phyloP scores from a whole-genome alignment of 2,329 filamentous ascomycete species.

The Cladophialophora psammophila region DNA sequence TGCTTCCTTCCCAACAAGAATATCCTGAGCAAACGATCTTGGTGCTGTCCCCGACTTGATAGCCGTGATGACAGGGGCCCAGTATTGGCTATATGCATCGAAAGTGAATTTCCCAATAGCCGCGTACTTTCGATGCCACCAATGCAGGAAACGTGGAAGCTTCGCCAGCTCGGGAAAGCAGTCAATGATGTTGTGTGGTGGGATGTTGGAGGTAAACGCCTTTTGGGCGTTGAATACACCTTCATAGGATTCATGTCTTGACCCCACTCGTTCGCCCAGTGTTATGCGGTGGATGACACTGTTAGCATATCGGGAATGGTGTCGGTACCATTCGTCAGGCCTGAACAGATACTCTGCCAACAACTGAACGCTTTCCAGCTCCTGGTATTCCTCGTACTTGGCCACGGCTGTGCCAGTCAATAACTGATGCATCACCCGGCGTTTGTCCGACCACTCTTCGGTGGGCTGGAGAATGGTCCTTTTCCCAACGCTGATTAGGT shows the following conservation, averaged over 20 bases:
- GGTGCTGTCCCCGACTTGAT: conserved; percentile 44
- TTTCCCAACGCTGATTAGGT: conserved; percentile 46
- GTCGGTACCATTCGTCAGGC: background rate
- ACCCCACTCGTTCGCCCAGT: background rate
- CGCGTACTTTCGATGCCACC: conserved; percentile 16
- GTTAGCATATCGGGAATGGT: background rate
- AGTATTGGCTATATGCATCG: too few species aligned
- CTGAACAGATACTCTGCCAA: background rate
- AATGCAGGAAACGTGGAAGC: background rate
- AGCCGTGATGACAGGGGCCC: conserved; percentile 37
- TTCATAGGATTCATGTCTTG: background rate
- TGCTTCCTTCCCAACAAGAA: conserved; percentile 43
- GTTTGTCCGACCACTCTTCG: conserved; percentile 47
- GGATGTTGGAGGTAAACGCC: background rate
- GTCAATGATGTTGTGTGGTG: background rate
- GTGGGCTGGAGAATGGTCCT: conserved; percentile 47
- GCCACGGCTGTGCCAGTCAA: conserved; percentile 45
- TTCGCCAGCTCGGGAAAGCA: background rate
- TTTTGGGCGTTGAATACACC: background rate
- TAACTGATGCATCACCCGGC: conserved; percentile 51
- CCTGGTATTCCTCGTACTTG: background rate
- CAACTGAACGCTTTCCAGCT: background rate
- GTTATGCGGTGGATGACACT: background rate
- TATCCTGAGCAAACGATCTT: conserved; percentile 49
- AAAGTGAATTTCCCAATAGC: too few species aligned